Evolutionary conservation across 352 stramenopile genomes (phyloP).

Genomic region (Phytophthora quininea): DNA sequence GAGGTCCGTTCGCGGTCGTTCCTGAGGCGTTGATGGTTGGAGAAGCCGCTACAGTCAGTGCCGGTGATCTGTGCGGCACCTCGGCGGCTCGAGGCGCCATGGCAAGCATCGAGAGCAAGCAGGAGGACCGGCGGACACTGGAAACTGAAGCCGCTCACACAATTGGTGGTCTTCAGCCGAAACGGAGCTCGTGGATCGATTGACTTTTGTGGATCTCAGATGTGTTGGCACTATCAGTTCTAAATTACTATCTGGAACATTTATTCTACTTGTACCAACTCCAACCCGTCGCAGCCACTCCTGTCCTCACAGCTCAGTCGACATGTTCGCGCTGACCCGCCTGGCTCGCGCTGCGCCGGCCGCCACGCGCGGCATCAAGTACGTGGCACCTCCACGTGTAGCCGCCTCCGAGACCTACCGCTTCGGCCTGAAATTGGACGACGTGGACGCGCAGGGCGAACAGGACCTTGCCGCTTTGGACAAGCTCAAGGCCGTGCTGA

Average conservation of each 20-base stretch:
- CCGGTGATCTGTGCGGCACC: not conserved
- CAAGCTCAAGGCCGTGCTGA: constrained; percentile 75
- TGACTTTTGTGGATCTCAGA: not conserved
- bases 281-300: constrained; percentile 17
- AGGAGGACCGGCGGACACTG: not conserved
- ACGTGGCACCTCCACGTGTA: constrained; percentile 70
- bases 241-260: not conserved
- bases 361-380: constrained; percentile 45
- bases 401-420: constrained; percentile 59
- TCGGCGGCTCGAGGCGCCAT: not conserved
- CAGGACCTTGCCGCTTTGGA: constrained; percentile 45
- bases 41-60: not conserved
- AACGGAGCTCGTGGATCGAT: too few species aligned
- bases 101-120: not conserved
- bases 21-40: constrained; percentile 7
- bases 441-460: constrained; percentile 48
- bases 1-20: constrained; percentile 11
- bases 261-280: too few species aligned
- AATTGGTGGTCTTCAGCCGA: too few species aligned
- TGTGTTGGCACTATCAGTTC: not conserved
- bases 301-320: constrained; percentile 12
- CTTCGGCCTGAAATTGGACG: constrained; percentile 68
- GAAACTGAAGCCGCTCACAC: too few species aligned
- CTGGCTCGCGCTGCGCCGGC: constrained; percentile 31
- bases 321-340: constrained; percentile 53